Percentiles rank a stretch among this genome's conserved stretches.
phyloP scores from a whole-genome alignment of 1,284 basidiomycete species.

The Peniophora sp. region DNA sequence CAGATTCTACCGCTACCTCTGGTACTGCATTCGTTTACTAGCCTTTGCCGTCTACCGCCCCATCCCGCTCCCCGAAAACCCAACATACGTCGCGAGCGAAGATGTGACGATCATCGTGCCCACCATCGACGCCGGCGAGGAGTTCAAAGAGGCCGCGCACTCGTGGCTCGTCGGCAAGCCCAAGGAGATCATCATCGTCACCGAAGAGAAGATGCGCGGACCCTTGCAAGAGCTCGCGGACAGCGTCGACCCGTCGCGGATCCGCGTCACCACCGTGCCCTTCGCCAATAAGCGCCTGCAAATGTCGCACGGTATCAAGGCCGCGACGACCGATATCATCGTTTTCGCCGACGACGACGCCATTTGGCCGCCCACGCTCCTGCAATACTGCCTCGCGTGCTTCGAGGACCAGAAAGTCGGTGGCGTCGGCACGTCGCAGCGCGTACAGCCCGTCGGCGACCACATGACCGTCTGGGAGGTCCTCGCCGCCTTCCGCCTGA shows the following conservation, averaged over 20 bases:
- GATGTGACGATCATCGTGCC: conserved; percentile 94
- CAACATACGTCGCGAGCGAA: conserved; percentile 81
- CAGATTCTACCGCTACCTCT: conserved; percentile 84
- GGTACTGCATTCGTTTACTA: conserved; percentile 78
- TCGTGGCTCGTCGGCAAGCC: conserved; percentile 87
- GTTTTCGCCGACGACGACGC: conserved; percentile 95
- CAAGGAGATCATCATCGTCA: conserved; percentile 90
- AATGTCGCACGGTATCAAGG: conserved; percentile 87
- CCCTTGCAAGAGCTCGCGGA: conserved; percentile 83
- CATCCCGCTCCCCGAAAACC: conserved; percentile 79
- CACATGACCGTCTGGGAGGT: conserved; percentile 91
- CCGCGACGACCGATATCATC: conserved; percentile 87
- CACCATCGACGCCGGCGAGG: conserved; percentile 90
- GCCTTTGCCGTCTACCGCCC: conserved; percentile 76
- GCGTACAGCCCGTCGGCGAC: conserved; percentile 73
- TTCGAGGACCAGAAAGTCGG: conserved; percentile 92
- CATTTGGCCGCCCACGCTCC: conserved; percentile 85
- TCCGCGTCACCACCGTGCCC: conserved; percentile 83
- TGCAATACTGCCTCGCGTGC: conserved; percentile 81
- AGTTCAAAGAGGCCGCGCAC: conserved; percentile 88
- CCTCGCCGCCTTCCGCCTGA: conserved; percentile 84
- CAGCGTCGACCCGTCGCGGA: conserved; percentile 74
- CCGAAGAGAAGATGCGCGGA: conserved; percentile 83
- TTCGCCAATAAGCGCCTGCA: conserved; percentile 91
- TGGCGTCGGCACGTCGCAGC: conserved; percentile 85